Percentiles rank a stretch among this genome's conserved stretches.
These are phyloP conservation scores for Kalanchoe fedtschenkoi DNA, from an alignment of 164 flowering plant genomes.

Conservation along the genomic window DNA sequence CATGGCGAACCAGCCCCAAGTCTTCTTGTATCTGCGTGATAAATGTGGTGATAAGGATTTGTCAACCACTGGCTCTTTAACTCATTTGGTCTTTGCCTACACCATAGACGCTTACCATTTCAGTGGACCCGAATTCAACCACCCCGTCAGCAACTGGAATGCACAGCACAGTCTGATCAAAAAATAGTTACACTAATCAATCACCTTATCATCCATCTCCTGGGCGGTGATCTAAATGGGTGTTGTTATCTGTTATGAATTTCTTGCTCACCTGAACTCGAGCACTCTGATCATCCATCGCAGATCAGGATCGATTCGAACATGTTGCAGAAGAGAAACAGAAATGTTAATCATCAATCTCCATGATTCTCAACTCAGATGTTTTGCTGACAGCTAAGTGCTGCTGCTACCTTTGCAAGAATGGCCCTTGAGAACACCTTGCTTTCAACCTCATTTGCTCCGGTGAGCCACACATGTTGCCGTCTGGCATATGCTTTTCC, in stretches of 20 bases:
- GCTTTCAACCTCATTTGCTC: slow-evolving; percentile 81
- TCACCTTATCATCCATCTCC: background rate
- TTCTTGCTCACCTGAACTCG: slow-evolving; percentile 38
- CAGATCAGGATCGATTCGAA: background rate
- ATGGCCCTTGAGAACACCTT: slow-evolving; percentile 82
- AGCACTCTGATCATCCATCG: slow-evolving; percentile 45
- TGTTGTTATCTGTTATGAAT: background rate
- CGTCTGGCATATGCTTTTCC: slow-evolving; percentile 70
- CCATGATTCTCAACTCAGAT: background rate
- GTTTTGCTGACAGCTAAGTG: background rate
- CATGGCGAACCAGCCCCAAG: slow-evolving; percentile 35
- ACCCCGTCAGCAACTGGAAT: slow-evolving; percentile 79
- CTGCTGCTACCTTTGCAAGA: slow-evolving; percentile 66
- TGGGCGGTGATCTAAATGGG: background rate
- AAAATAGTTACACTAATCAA: background rate
- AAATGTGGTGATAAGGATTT: background rate
- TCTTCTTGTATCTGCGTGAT: slow-evolving; percentile 63
- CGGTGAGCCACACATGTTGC: slow-evolving; percentile 79
- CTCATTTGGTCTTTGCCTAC: background rate
- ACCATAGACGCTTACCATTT: slow-evolving; percentile 32
- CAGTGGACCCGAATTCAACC: slow-evolving; percentile 71
- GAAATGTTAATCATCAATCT: background rate
- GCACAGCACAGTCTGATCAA: slow-evolving; percentile 70
- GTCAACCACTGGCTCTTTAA: background rate
- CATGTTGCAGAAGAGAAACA: background rate